Evolutionary conservation across 176 grass and related monocot species (phyloP), one percentile per base, ranked within the genome.

Genomic region (Tuctoria greenei): DNA sequence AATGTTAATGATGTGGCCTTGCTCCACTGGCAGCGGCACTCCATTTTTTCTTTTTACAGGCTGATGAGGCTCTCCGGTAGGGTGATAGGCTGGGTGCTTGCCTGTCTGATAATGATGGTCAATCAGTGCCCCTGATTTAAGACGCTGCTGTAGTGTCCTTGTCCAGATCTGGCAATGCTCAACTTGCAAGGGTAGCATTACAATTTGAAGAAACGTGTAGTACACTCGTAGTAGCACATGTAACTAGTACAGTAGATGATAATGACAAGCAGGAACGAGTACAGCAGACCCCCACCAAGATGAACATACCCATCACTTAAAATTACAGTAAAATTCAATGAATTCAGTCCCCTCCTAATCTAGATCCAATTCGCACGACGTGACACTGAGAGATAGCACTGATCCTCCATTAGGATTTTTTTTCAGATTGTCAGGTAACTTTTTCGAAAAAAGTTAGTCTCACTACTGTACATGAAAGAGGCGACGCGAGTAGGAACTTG

Each of bases 391-490:
- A 72, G 17, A 49, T 56, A 18, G 14, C 40, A 82, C 18, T 20
- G 27, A 77, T 11, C 39, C 26, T 17, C 61, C 59, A 27, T 55
- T 40, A n/a, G 44, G 3, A 49, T 37, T 50, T 46, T 50, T 46
- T 14, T 55, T 27, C 27, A 46, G 17, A 71, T 28, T 76, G 67
- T 81, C 23, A 10, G 40, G 18, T 64, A 77, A 49, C 42, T 16
- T 28, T 25, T n/a, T 17, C 8, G n/a, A 16, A 16, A 13, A 61
- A 7, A 13, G 45, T 11, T 21, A 75, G 61, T 72, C 50, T 11
- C n/a, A 23, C 23, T 36, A 63, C 59, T 75, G 62, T 83, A 74
- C 86, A 79, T 7, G 3, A 50, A 23, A 57, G 26, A 69, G 56
- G 47, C 42, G 28, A 21, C 15, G 40, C 54, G 79, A 79, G 21